A percentile compares a stretch with the other conserved stretches of the same genome.
phyloP scores from a whole-genome alignment of 2,329 filamentous ascomycete genomes.

The Aspergillus ustus region DNA sequence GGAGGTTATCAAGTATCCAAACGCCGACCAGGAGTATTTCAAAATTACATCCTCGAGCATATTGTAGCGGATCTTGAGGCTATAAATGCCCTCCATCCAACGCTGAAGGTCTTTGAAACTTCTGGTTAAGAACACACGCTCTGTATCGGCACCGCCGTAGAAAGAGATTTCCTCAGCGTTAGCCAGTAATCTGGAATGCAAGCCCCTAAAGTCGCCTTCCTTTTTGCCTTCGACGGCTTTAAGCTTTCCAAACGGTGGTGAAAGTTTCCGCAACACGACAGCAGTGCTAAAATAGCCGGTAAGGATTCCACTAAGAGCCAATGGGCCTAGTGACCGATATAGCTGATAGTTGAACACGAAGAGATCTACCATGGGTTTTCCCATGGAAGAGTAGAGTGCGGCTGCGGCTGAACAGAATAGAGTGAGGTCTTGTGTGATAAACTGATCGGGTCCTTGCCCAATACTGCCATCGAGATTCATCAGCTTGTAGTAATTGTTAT shows the following conservation, averaged over 20 bases:
- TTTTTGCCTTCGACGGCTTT: constrained; percentile 95
- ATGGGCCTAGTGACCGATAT: constrained; percentile 84
- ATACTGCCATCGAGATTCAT: constrained; percentile 91
- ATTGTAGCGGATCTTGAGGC: constrained; percentile 96
- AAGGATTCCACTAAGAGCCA: constrained; percentile 83
- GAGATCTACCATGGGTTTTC: constrained; percentile 97
- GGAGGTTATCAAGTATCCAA: constrained; percentile 91
- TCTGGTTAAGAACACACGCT: constrained; percentile 87
- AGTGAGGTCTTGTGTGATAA: constrained; percentile 95
- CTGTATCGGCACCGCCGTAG: constrained; percentile 93
- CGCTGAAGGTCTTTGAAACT: constrained; percentile 91
- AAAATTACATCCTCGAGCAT: constrained; percentile 98
- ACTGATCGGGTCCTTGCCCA: constrained; percentile 90
- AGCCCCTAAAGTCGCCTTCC: constrained; percentile 90
- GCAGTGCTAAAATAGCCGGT: constrained; percentile 95
- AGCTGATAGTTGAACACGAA: constrained; percentile 98
- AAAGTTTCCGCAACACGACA: constrained; percentile 82
- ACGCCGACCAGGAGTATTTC: constrained; percentile 98
- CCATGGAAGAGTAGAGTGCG: constrained; percentile 90
- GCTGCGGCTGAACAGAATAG: constrained; percentile 93
- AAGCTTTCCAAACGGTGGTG: constrained; percentile 93
- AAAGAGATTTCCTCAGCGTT: constrained; percentile 98
- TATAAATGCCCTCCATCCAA: constrained; percentile 99
- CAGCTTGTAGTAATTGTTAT: constrained; percentile 95
- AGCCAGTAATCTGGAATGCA: constrained; percentile 90